Conservation (phyloP, 352 stramenopile species). For the Phytophthora europaea region DNA sequence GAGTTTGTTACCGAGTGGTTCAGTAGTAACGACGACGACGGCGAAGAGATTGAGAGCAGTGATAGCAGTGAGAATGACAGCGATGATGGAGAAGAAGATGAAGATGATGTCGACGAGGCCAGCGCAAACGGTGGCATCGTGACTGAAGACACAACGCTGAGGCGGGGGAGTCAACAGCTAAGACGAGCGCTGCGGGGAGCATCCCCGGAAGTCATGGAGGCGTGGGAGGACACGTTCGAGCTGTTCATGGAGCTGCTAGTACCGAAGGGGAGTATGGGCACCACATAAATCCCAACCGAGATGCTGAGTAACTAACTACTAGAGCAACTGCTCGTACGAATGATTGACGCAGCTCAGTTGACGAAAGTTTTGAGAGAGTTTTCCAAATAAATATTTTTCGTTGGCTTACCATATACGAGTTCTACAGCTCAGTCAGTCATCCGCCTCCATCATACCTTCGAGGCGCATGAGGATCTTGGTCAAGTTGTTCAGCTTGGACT, state of each 20-base stretch:
- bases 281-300: neutral
- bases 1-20: constrained; percentile 43
- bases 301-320: neutral
- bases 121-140: neutral
- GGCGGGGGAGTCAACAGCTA: constrained; percentile 23
- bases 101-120: constrained; percentile 12
- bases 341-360: neutral
- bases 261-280: constrained; percentile 47
- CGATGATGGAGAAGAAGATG: constrained; percentile 18
- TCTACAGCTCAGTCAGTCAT: constrained; percentile 40
- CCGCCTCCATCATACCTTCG: constrained; percentile 64
- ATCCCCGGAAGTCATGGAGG: constrained; percentile 24
- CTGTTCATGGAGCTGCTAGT: constrained; percentile 63
- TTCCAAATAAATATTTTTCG: constrained; percentile 21
- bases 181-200: constrained; percentile 19
- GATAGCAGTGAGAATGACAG: constrained; percentile 9
- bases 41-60: constrained; percentile 15
- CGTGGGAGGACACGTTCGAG: constrained; percentile 54
- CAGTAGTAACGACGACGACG: constrained; percentile 11
- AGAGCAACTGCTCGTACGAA: neutral
- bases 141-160: constrained; percentile 20
- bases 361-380: constrained; percentile 2
- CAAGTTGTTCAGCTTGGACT: constrained; percentile 73
- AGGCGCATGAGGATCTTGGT: constrained; percentile 77
- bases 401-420: neutral